phyloP scores from a whole-genome alignment of 495 filamentous ascomycete species.

The Cairneyella variabilis region DNA sequence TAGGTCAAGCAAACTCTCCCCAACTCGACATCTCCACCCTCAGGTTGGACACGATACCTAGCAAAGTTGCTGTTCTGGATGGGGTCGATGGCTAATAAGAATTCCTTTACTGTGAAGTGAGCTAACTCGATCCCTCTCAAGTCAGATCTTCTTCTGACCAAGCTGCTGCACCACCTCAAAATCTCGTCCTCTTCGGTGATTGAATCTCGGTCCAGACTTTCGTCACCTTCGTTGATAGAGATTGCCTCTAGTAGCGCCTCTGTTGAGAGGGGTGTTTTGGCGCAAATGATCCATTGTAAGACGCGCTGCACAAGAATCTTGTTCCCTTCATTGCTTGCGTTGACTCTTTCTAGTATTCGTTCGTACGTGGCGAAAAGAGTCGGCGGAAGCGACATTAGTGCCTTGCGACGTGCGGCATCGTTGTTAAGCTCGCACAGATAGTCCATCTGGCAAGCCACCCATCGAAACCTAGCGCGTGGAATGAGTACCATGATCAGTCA shows the following conservation, averaged over 20 bases:
- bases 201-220: slow-evolving; percentile 14
- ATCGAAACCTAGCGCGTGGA: slow-evolving; percentile 32
- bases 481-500: background rate
- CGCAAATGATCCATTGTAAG: slow-evolving; percentile 26
- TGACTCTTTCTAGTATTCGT: slow-evolving; percentile 32
- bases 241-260: slow-evolving; percentile 25
- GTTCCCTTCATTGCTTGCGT: slow-evolving; percentile 16
- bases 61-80: no score
- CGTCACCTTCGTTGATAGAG: slow-evolving; percentile 14
- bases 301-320: slow-evolving; percentile 21
- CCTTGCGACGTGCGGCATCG: slow-evolving; percentile 28
- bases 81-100: slow-evolving; percentile 21
- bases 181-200: slow-evolving; percentile 26
- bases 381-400: slow-evolving; percentile 31
- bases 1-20: no score
- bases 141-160: slow-evolving; percentile 25
- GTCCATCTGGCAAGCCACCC: slow-evolving; percentile 38
- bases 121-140: slow-evolving; percentile 26
- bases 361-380: slow-evolving; percentile 30
- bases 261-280: background rate
- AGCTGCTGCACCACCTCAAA: slow-evolving; percentile 29
- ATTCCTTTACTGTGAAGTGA: slow-evolving; percentile 35
- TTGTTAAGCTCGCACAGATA: slow-evolving; percentile 31
- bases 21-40: no score
- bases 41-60: no score